Percentiles rank a stretch among this genome's conserved stretches.
These are phyloP conservation scores for Sclerotinia nivalis DNA, from an alignment of 2,329 filamentous ascomycete genomes.

Conservation along the genomic window DNA sequence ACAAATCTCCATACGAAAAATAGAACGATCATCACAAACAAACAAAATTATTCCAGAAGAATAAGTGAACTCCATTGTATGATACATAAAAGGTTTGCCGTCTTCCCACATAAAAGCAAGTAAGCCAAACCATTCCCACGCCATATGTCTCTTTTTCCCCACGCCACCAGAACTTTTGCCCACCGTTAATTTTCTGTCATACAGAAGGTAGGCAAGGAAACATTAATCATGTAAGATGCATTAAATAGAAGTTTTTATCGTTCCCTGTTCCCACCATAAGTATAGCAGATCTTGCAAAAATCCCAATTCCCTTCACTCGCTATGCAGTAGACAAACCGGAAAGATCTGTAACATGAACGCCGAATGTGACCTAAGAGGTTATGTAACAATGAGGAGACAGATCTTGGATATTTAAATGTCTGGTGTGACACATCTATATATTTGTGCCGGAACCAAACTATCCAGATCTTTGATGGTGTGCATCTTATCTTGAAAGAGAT, in stretches of 20 bases:
- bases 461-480: constrained; percentile 16
- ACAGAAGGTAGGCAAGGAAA: constrained; percentile 34
- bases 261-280: constrained; percentile 32
- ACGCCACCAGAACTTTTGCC: constrained; percentile 30
- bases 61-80: constrained; percentile 40
- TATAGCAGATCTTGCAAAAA: constrained; percentile 39
- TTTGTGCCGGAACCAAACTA: constrained; percentile 2
- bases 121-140: constrained; percentile 38
- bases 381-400: constrained; percentile 40
- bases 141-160: constrained; percentile 38
- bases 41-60: constrained; percentile 17
- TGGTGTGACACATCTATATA: constrained; percentile 7
- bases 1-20: neutral
- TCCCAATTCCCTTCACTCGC: constrained; percentile 41
- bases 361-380: constrained; percentile 38
- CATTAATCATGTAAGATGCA: constrained; percentile 42
- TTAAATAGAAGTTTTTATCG: constrained; percentile 36
- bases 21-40: neutral
- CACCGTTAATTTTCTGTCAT: constrained; percentile 28
- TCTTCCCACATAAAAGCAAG: constrained; percentile 29
- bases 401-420: constrained; percentile 15
- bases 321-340: constrained; percentile 42
- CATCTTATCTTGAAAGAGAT: constrained; percentile 17
- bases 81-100: constrained; percentile 36
- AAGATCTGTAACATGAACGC: constrained; percentile 40